A percentile compares a stretch with the other conserved stretches of the same genome.
These are phyloP conservation scores for Tetrahymena malaccensis DNA, from an alignment of 73 alveolate species.

Conservation along the genomic window DNA sequence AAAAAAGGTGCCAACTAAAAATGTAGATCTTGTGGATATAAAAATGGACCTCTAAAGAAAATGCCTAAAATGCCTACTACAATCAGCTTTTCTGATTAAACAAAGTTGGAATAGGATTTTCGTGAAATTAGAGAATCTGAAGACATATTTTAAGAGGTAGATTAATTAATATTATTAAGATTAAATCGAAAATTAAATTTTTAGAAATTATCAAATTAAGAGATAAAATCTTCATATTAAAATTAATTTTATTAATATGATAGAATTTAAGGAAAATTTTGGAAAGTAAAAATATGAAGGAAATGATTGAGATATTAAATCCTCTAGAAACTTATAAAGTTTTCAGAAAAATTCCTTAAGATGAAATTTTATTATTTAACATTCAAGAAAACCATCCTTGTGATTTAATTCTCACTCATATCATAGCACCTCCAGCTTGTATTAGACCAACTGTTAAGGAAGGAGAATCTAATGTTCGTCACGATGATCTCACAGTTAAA, in stretches of 20 bases:
- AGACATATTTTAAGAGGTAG: not conserved
- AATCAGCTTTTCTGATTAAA: not conserved
- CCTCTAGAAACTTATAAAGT: slow-evolving; percentile 3
- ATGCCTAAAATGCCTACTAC: not conserved
- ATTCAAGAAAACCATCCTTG: slow-evolving; percentile 15
- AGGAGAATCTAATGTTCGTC: slow-evolving; percentile 1
- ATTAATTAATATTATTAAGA: too few species aligned
- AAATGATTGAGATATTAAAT: slow-evolving; percentile 5
- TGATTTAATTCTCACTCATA: slow-evolving; percentile 12
- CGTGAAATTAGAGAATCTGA: not conserved
- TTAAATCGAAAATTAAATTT: too few species aligned
- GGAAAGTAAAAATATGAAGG: not conserved
- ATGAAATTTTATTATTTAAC: slow-evolving; percentile 5
- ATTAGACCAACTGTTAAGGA: slow-evolving; percentile 25
- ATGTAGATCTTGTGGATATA: not conserved
- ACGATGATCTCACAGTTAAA: not conserved
- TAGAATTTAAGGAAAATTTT: not conserved
- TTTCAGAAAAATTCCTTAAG: slow-evolving; percentile 1
- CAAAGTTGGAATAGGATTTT: not conserved
- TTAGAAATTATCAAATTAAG: too few species aligned
- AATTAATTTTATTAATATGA: not conserved
- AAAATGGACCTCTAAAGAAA: not conserved
- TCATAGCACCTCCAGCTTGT: slow-evolving; percentile 32
- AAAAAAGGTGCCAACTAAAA: not conserved
- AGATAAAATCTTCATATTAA: not conserved